Conservation (phyloP, 177 flowering plant genomes). For the Vitis hybrid region DNA sequence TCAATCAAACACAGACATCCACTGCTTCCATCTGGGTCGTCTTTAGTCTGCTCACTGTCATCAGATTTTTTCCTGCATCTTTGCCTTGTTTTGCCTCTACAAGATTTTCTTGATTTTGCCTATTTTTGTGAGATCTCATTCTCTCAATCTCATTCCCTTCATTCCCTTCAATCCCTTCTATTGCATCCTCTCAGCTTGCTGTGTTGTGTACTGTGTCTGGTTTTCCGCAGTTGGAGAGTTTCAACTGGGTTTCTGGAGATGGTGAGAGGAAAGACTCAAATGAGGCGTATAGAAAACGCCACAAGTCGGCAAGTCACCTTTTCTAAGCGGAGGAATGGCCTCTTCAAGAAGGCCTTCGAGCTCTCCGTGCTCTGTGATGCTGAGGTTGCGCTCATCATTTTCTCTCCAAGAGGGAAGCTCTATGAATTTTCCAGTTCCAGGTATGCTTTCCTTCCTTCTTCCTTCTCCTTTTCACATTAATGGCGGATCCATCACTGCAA, state of each 20-base stretch:
- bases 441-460: conserved; percentile 16
- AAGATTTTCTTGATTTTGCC: background rate
- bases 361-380: conserved; percentile 59
- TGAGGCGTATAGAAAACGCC: conserved; percentile 60
- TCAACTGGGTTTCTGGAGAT: conserved; percentile 13
- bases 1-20: conserved; percentile 15
- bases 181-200: background rate
- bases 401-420: conserved; percentile 57
- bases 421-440: conserved; percentile 54
- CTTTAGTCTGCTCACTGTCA: background rate
- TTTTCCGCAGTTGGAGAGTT: background rate
- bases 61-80: background rate
- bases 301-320: conserved; percentile 63
- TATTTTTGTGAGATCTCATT: conserved; percentile 11
- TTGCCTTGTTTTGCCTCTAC: background rate
- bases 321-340: conserved; percentile 51
- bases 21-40: no score
- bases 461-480: background rate
- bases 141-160: background rate
- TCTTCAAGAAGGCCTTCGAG: conserved; percentile 57
- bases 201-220: background rate
- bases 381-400: conserved; percentile 49
- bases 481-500: no score
- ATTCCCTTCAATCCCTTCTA: background rate
- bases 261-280: conserved; percentile 64